Evolutionary conservation across 768 basidiomycete genomes (phyloP), one percentile per base, ranked within the genome.

Genomic region (Boletus insuetus): DNA sequence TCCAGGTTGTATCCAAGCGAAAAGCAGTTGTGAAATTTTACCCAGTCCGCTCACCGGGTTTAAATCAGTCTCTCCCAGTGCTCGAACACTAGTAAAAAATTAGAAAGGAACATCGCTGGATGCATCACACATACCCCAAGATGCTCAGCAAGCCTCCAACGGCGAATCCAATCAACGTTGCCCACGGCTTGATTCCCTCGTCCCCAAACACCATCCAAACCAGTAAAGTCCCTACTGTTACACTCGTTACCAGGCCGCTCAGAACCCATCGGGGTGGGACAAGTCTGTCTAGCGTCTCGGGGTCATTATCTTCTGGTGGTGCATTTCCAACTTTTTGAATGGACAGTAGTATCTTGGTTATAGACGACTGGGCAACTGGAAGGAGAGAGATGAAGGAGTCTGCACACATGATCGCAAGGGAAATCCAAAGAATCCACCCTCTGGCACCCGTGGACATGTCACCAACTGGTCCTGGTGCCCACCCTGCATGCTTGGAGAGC

Each of bases 361-460:
- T 46, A 51, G 82, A 83, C 53, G 87, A 85, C 49, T 77, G 68
- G 40, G 82, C 71, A 55, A 94, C 84, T 19, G 94, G 92, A 17
- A 92, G 61, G 26, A 98, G 83, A 11, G 92, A 93, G 37, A 98
- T 80, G 55, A 98, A 70, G 49, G 87, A 88, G 73, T 98, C 96
- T 35, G 93, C 82, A 69, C 88, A 92, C 96, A 98, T 98, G 64
- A 96, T 89, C 5, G 94, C 95, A 35, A 98, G 79, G 1, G 94
- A 90, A 20, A 87, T 81, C 96, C 96, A 98, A n/a, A 98, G 82
- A 51, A 96, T 94, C 93, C 93, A 96, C 34, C 92, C 92, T 49
- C 95, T 83, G n/a, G 94, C 87, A 40, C 96, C 96, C 55, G 80
- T 79, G 6, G 86, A 79, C 81, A 94, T 92, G 61, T 92, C 90